Conservation (phyloP, 2,329 filamentous ascomycete species). For the Torrubiella hemipterigena region DNA sequence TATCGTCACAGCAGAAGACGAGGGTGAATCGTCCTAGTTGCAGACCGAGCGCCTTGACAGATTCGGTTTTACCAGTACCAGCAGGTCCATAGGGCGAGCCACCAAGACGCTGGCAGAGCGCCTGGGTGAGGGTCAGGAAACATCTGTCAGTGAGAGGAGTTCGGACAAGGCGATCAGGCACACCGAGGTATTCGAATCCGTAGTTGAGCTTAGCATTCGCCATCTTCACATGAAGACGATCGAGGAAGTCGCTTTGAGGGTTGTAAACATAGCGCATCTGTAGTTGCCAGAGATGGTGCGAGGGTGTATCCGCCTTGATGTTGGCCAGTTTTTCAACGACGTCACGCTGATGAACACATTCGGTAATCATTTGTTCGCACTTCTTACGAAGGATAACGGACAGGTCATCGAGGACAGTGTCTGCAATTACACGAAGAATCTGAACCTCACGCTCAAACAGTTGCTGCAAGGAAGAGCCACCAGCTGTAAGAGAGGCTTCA, state of each 20-base stretch:
- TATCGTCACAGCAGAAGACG: constrained; percentile 99
- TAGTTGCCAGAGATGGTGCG: constrained; percentile 84
- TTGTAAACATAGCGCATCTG: constrained; percentile 95
- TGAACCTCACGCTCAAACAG: constrained; percentile 76
- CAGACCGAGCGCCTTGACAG: constrained; percentile 92
- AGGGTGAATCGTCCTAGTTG: constrained; percentile 95
- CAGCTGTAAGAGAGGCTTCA: constrained; percentile 61
- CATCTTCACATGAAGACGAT: constrained; percentile 86
- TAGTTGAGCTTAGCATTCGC: constrained; percentile 93
- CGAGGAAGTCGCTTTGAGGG: constrained; percentile 65
- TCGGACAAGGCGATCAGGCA: constrained; percentile 88
- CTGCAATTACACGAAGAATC: constrained; percentile 73
- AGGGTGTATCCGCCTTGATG: constrained; percentile 59
- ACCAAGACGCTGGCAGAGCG: constrained; percentile 85
- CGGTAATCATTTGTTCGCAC: constrained; percentile 96
- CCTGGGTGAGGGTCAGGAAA: constrained; percentile 95
- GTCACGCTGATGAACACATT: constrained; percentile 96
- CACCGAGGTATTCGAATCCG: constrained; percentile 95
- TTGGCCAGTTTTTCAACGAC: constrained; percentile 77
- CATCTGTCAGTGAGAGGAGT: constrained; percentile 96
- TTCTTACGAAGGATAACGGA: constrained; percentile 83
- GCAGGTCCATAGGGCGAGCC: constrained; percentile 96
- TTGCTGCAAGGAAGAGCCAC: constrained; percentile 54
- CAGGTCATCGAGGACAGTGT: constrained; percentile 81
- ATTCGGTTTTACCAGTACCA: constrained; percentile 97